Percentiles rank a stretch among this genome's conserved stretches.
phyloP scores from a whole-genome alignment of 2,329 filamentous ascomycete genomes.

The Zalaria obscura region DNA sequence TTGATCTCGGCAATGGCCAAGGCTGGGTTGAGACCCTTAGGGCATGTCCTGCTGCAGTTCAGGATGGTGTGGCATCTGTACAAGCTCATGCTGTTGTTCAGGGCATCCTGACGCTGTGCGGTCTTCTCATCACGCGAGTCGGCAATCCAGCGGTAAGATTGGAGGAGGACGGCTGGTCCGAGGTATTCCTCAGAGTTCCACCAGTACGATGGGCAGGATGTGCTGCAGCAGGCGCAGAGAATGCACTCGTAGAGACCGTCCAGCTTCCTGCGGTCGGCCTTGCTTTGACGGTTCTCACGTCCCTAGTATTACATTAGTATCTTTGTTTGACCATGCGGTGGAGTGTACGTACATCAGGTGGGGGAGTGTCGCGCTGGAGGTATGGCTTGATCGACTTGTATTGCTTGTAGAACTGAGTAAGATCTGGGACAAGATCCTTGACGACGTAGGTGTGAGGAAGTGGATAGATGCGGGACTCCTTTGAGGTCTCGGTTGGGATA shows the following conservation, averaged over 20 bases:
- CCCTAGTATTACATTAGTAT: slow-evolving; percentile 39
- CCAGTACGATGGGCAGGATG: slow-evolving; percentile 99
- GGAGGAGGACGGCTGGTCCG: slow-evolving; percentile 86
- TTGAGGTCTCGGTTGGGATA: slow-evolving; percentile 68
- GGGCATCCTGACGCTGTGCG: slow-evolving; percentile 71
- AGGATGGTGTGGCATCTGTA: slow-evolving; percentile 99
- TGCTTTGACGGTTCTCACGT: slow-evolving; percentile 81
- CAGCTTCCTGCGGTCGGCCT: slow-evolving; percentile 87
- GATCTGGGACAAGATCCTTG: slow-evolving; percentile 94
- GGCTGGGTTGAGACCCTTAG: slow-evolving; percentile 95
- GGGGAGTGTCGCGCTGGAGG: slow-evolving; percentile 75
- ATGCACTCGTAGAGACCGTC: slow-evolving; percentile 99
- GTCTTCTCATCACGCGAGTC: slow-evolving; percentile 89
- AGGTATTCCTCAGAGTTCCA: slow-evolving; percentile 99
- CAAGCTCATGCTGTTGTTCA: slow-evolving; percentile 98
- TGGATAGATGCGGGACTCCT: slow-evolving; percentile 90
- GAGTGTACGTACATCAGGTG: slow-evolving; percentile 55
- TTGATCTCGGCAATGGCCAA: slow-evolving; percentile 95
- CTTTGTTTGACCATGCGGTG: background rate
- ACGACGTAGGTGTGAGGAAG: slow-evolving; percentile 97
- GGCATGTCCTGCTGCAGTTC: slow-evolving; percentile 95
- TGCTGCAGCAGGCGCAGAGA: slow-evolving; percentile 97
- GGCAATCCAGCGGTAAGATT: slow-evolving; percentile 94
- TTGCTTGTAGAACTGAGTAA: slow-evolving; percentile 99
- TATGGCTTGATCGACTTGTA: slow-evolving; percentile 99